Percentiles rank a stretch among this genome's conserved stretches.
phyloP scores from a whole-genome alignment of 768 basidiomycete species.

The Krasilnikovozyma curviuscula region DNA sequence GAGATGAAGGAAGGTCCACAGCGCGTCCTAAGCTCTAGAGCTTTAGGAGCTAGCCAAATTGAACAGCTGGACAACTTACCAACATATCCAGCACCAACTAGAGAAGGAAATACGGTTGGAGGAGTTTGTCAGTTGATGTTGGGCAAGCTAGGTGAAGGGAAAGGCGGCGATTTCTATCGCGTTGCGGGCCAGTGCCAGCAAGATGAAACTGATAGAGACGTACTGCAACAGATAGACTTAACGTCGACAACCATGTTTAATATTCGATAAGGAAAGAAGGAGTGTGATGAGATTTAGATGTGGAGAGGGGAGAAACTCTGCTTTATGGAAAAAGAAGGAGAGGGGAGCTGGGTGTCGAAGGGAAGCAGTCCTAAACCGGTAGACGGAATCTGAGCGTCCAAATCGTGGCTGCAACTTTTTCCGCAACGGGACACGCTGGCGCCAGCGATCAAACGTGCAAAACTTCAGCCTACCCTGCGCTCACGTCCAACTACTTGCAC shows the following conservation, averaged over 20 bases:
- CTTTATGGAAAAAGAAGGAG: not conserved
- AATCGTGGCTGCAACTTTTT: too few species aligned
- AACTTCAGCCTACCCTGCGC: too few species aligned
- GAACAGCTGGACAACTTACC: conserved; percentile 32
- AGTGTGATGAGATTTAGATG: not conserved
- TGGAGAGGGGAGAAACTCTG: not conserved
- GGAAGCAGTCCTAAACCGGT: too few species aligned
- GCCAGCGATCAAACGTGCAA: too few species aligned
- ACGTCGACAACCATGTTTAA: not conserved
- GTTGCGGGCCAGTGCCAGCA: too few species aligned
- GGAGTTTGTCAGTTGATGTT: not conserved
- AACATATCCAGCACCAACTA: conserved; percentile 43
- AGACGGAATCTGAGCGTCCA: too few species aligned
- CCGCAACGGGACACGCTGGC: too few species aligned
- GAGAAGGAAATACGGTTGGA: not conserved
- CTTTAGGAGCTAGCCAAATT: not conserved
- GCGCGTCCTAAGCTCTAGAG: not conserved
- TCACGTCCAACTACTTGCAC: too few species aligned
- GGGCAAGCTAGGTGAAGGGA: too few species aligned
- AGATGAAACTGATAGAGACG: not conserved
- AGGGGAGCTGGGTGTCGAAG: not conserved
- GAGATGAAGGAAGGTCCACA: not conserved
- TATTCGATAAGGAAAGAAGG: not conserved
- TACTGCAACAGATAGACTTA: not conserved
- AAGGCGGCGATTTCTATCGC: too few species aligned